Conservation (phyloP, 345 rosid genomes). For the Erysimum cheiranthoides region DNA sequence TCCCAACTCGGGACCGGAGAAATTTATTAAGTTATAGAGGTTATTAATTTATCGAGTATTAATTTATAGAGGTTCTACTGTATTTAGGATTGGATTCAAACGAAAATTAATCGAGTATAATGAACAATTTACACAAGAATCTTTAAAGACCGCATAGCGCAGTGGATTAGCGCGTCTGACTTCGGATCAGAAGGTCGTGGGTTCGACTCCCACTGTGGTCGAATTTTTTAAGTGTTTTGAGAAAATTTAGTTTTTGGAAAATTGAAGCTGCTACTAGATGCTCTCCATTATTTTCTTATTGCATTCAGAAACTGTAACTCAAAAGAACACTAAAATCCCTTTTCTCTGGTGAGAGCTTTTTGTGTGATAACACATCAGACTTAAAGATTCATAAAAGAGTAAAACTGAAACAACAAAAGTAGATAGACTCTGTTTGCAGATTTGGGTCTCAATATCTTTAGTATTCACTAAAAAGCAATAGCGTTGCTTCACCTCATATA, state of each 20-base stretch:
- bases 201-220: slow-evolving; percentile 76
- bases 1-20: no score
- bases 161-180: slow-evolving; percentile 99
- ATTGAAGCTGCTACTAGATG: background rate
- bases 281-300: background rate
- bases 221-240: background rate
- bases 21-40: no score
- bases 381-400: background rate
- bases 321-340: background rate
- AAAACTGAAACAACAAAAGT: background rate
- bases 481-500: slow-evolving; percentile 17
- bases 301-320: background rate
- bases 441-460: slow-evolving; percentile 1
- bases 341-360: background rate
- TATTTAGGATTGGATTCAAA: background rate
- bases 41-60: no score
- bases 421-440: background rate
- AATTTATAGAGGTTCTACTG: no score
- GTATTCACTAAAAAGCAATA: background rate
- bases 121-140: rapidly evolving
- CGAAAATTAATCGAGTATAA: rapidly evolving
- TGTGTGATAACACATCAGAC: background rate
- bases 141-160: slow-evolving; percentile 77
- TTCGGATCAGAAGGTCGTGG: slow-evolving; percentile 99
- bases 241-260: background rate